Evolutionary conservation across 2,329 filamentous ascomycete genomes (phyloP).

Genomic region (Mycosphaerella arachidis): DNA sequence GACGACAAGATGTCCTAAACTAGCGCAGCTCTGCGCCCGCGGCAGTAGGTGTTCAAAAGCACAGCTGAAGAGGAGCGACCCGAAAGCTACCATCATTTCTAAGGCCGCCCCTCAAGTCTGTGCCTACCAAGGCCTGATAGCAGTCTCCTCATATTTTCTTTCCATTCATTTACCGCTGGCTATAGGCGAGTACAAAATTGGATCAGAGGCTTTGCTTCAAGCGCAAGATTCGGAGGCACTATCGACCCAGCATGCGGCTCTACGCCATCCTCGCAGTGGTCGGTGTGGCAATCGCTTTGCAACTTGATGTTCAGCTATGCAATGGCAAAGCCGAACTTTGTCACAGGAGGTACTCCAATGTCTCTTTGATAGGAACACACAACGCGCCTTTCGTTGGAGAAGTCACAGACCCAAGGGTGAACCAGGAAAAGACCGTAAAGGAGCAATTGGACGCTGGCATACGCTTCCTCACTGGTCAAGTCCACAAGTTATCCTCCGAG

Average conservation of each 20-base stretch:
- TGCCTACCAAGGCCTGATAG: too few relatives aligned
- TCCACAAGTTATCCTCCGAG: conserved; percentile 39
- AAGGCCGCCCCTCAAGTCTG: too few relatives aligned
- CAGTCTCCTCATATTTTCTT: too few relatives aligned
- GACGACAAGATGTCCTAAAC: too few relatives aligned
- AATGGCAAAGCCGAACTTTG: conserved; percentile 57
- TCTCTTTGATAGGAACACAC: conserved; percentile 60
- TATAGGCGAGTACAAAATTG: too few relatives aligned
- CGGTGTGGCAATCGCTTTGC: not conserved
- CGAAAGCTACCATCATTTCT: too few relatives aligned
- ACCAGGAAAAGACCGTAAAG: conserved; percentile 54
- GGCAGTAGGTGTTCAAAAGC: too few relatives aligned
- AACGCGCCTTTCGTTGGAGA: conserved; percentile 60
- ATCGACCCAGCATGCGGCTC: not conserved
- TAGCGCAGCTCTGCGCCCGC: too few relatives aligned
- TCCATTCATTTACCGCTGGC: too few relatives aligned
- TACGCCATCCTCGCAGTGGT: not conserved
- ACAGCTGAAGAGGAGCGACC: too few relatives aligned
- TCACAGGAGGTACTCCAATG: conserved; percentile 52
- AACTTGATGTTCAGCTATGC: conserved; percentile 36
- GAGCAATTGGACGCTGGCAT: conserved; percentile 59
- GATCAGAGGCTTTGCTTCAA: too few relatives aligned
- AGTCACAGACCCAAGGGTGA: conserved; percentile 42
- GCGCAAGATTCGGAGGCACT: too few relatives aligned
- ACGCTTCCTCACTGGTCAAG: conserved; percentile 61